phyloP scores from a whole-genome alignment of 2,329 filamentous ascomycete genomes.

The Paecilomyces dactylethromorphus region DNA sequence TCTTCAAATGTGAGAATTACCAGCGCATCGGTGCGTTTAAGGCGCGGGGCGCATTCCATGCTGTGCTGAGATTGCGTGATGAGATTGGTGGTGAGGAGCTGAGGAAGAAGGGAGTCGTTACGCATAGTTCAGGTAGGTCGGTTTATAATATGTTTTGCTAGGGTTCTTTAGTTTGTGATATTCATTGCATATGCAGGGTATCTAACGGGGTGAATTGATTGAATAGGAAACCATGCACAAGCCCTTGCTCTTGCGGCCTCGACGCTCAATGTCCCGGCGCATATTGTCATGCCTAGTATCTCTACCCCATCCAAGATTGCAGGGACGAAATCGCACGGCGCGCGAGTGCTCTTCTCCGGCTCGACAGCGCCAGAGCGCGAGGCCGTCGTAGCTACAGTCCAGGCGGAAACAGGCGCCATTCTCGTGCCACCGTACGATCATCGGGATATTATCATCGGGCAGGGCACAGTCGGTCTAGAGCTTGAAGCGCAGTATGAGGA shows the following conservation, averaged over 20 bases:
- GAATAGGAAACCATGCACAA: slow-evolving; percentile 83
- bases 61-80: slow-evolving; percentile 61
- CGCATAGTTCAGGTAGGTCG: slow-evolving; percentile 74
- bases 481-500: slow-evolving; percentile 64
- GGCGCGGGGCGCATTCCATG: slow-evolving; percentile 83
- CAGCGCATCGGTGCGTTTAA: slow-evolving; percentile 93
- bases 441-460: slow-evolving; percentile 82
- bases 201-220: background rate
- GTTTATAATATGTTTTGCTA: background rate
- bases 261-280: slow-evolving; percentile 65
- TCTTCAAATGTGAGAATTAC: slow-evolving; percentile 94
- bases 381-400: slow-evolving; percentile 63
- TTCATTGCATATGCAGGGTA: background rate
- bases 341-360: slow-evolving; percentile 73
- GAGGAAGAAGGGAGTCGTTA: slow-evolving; percentile 66
- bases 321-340: slow-evolving; percentile 71
- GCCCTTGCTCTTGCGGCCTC: slow-evolving; percentile 79
- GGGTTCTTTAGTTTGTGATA: background rate
- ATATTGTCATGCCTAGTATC: slow-evolving; percentile 91
- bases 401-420: slow-evolving; percentile 65
- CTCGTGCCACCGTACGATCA: slow-evolving; percentile 90
- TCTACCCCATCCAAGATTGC: slow-evolving; percentile 80
- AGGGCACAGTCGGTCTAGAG: slow-evolving; percentile 85
- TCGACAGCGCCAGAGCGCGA: slow-evolving; percentile 76
- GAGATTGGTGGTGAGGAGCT: slow-evolving; percentile 58